phyloP scores from a whole-genome alignment of 2,329 filamentous ascomycete species.

The Trichothecium sympodiale region DNA sequence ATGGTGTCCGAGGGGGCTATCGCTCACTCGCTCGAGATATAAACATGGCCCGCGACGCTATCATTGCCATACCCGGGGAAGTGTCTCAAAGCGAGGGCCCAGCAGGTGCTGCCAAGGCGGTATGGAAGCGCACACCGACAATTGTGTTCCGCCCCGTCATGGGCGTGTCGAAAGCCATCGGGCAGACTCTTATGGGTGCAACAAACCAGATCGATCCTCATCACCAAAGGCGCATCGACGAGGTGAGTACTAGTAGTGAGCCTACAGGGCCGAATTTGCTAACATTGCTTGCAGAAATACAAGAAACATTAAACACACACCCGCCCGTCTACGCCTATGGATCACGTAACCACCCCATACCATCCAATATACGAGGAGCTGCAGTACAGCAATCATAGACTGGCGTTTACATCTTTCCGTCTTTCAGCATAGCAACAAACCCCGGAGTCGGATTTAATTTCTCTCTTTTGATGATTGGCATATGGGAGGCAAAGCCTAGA shows the following conservation, averaged over 20 bases:
- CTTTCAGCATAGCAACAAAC: too few relatives aligned
- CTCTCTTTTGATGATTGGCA: too few relatives aligned
- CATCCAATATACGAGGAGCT: too few relatives aligned
- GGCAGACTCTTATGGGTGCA: conserved; percentile 81
- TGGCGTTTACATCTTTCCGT: too few relatives aligned
- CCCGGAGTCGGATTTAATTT: too few relatives aligned
- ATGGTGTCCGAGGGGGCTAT: conserved; percentile 76
- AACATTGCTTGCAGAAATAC: conserved; percentile 29
- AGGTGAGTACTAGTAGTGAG: too few relatives aligned
- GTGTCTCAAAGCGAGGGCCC: conserved; percentile 79
- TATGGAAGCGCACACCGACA: conserved; percentile 77
- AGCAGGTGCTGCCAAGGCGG: conserved; percentile 65
- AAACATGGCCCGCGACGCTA: conserved; percentile 76
- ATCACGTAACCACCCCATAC: too few relatives aligned
- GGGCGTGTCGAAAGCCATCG: conserved; percentile 78
- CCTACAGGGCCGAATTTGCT: conserved; percentile 6
- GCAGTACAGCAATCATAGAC: too few relatives aligned
- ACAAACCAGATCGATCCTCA: conserved; percentile 83
- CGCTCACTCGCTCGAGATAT: conserved; percentile 76
- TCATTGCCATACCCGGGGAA: conserved; percentile 89
- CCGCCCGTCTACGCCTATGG: too few relatives aligned
- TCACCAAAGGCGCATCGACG: conserved; percentile 71
- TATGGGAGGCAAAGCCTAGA: too few relatives aligned
- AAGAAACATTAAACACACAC: conserved; percentile 26
- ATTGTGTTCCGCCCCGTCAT: conserved; percentile 86